Base-by-base conservation (phyloP, 345 rosid genomes). In the Salix exigua region DNA sequence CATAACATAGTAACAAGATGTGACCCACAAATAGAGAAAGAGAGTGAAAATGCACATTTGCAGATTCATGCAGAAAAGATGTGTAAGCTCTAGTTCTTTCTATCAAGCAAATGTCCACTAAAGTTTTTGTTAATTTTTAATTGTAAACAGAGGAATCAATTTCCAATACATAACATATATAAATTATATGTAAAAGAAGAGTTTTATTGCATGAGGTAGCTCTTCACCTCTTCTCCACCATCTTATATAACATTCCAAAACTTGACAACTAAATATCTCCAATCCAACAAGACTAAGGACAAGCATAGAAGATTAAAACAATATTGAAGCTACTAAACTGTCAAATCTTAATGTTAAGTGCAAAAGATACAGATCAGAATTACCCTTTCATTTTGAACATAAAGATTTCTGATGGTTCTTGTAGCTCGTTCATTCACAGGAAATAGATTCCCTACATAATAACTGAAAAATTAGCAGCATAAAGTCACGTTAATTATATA, bases 361-460 rank as follows among this genome's bases (percentile, higher is more conserved):
- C 42, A 42, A 6, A n/a, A 73, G 46, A 35, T 23, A 77, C 5
- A 38, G 65, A 72, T 76, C 6, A 64, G 70, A 61, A 67, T 84
- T 93, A 96, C 97, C 92, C 99, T 92, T 89, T 96, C 98, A 83
- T 96, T 96, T 88, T 92, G 94, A 64, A 93, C 88, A 82, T 92
- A 96, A 58, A 96, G 94, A 82, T 93, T 93, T 75, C 87, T 85
- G 66, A 96, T 87, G 72, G 99, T 96, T 86, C 97, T 91, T 60
- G 89, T 82, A 62, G 99, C 98, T 74, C 98, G 96, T 76, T 93
- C 97, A 73, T 91, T 93, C 79, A 89, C 40, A 8, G 99, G 98
- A 84, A 87, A 89, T 25, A 96, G 80, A 55, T 79, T 88, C 44
- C 99, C 99, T 93, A 80, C 28, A 72, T 69, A 72, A 76, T 58